Evolutionary conservation across 495 filamentous ascomycete species (phyloP), one percentile per base, ranked within the genome.

Genomic region (Venustampulla echinocandica): DNA sequence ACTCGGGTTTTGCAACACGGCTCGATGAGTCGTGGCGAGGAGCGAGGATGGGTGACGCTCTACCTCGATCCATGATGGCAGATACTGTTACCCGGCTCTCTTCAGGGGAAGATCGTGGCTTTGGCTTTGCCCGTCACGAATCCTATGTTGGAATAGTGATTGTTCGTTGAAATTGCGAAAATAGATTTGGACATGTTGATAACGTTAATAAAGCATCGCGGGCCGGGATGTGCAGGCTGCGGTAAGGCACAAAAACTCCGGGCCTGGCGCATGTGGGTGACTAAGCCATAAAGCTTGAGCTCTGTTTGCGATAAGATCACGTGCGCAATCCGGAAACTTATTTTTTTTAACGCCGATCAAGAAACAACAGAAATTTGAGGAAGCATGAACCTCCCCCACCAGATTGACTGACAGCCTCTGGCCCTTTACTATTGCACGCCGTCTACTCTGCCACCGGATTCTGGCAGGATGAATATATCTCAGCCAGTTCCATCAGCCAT

Each of bases 401-500:
- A 14, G 33, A 17, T 28, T 20, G n/a, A 9, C 10, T 5, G 21
- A 24, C 15, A 28, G 2, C 23, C 24, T 42, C n/a, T 50, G 11
- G 40, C 22, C 5, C 20, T 3, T 35, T n/a, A 35, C n/a, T 35
- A 14, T 35, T 35, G 33, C 33, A 35, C 33, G 27, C 27, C n/a
- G 33, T 4, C n/a, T n/a, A n/a, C n/a, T n/a, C n/a, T n/a, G n/a
- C n/a, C n/a, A n/a, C n/a, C n/a, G n/a, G n/a, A n/a, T 10, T 17
- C 17, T 9, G 10, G 33, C 44, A 56, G 49, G 53, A 78, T 88
- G 84, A 95, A 90, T 65, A 87, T 90, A 58, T 85, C 90, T 44
- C 86, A 90, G 57, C 89, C 92, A 28, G 80, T 96, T 50, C 72
- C 83, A 58, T 94, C 88, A 55, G 67, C 79, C 61, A 82, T 99